phyloP scores from a whole-genome alignment of 2,329 filamentous ascomycete genomes.

The Ceratocystis albifundus region DNA sequence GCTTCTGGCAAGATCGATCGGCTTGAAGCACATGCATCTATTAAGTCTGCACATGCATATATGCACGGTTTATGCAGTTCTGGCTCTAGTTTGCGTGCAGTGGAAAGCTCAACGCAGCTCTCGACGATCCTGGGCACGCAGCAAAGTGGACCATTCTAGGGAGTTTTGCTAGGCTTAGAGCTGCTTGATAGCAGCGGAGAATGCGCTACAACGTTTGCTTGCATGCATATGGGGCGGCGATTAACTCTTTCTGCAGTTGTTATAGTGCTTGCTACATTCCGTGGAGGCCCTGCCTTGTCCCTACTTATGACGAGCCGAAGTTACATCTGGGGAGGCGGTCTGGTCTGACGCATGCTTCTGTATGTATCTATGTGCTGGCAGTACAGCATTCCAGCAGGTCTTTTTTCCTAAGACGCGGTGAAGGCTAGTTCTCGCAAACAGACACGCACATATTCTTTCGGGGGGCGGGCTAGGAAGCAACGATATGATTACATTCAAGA shows the following conservation, averaged over 20 bases:
- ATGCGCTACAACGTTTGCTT: not conserved
- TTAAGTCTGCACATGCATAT: constrained; percentile 7
- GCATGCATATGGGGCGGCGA: not conserved
- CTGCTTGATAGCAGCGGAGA: not conserved
- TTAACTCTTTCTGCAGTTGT: not conserved
- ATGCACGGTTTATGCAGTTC: not conserved
- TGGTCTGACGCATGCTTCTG: not conserved
- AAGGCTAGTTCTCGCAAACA: no score
- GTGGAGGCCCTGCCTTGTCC: not conserved
- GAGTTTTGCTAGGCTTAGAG: not conserved
- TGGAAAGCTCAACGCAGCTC: not conserved
- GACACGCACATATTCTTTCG: no score
- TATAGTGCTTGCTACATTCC: not conserved
- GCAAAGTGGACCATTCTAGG: not conserved
- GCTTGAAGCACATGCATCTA: not conserved
- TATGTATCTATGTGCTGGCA: not conserved
- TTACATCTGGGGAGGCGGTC: not conserved
- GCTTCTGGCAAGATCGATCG: not conserved
- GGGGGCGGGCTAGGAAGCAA: no score
- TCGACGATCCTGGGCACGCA: not conserved
- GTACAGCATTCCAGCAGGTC: not conserved
- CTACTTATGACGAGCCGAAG: not conserved
- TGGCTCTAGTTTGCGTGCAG: not conserved
- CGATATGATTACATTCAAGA: not conserved
- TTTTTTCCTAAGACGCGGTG: no score